These are phyloP conservation scores for Phaeomoniella chlamydospora DNA, from an alignment of 2,329 filamentous ascomycete species.

Conservation along the genomic window DNA sequence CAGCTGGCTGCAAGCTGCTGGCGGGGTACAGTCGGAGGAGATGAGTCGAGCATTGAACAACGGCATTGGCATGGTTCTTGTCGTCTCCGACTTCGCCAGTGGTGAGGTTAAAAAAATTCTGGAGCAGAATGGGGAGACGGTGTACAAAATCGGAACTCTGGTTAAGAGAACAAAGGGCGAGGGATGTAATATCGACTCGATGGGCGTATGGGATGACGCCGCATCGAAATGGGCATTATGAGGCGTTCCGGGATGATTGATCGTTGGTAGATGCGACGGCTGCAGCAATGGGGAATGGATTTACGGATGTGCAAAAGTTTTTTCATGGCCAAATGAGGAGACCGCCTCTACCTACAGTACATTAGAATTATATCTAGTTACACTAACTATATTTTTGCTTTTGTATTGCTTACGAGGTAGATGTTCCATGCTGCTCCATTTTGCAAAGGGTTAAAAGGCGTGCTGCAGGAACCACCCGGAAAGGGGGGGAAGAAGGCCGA, in stretches of 20 bases:
- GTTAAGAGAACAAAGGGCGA: slow-evolving; percentile 29
- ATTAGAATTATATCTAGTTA: no score
- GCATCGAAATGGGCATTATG: neutral
- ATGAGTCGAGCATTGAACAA: slow-evolving; percentile 93
- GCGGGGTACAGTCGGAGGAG: slow-evolving; percentile 60
- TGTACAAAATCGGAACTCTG: slow-evolving; percentile 62
- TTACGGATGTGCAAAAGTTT: no score
- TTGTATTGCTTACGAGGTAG: no score
- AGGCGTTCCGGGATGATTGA: neutral
- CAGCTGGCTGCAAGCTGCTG: slow-evolving; percentile 64
- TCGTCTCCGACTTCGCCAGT: slow-evolving; percentile 53
- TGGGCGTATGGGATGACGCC: neutral
- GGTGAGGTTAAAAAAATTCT: slow-evolving; percentile 46
- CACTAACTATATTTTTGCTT: no score
- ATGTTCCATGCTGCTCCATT: no score
- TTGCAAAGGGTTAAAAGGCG: no score
- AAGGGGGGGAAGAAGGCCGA: no score
- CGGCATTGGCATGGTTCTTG: slow-evolving; percentile 85
- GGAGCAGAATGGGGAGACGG: slow-evolving; percentile 56
- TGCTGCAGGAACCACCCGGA: no score
- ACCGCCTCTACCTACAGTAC: no score
- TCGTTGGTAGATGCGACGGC: neutral
- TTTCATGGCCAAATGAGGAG: no score
- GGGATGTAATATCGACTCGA: neutral
- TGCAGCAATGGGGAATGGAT: neutral